Base-by-base conservation (phyloP, 345 rosid genomes). In the Fremontodendron californicum region DNA sequence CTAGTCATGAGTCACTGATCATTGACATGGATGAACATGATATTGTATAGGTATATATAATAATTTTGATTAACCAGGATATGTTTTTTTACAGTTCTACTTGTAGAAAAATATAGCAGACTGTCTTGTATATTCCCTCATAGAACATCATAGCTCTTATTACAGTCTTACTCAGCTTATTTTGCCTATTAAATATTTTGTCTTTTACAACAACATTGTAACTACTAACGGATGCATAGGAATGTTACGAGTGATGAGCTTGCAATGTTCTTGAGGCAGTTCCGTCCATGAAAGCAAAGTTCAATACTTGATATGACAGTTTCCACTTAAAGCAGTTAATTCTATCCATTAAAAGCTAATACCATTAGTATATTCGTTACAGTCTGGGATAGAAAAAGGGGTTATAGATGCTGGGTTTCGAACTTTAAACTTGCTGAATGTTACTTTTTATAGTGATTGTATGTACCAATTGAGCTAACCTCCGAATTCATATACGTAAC, bases 51-150 rank as follows among this genome's bases (percentile, higher is more conserved):
- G 48, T 42, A 18, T 19, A 40, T 42, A 18, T 19, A 40, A 40
- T 81, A 75, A 52, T 63, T 77, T 73, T 43, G 42, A 66, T 76
- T 40, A 65, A 57, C 63, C 77, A 18, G 16, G 62, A 57, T 76
- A 71, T n/a, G 10, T 10, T 71, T 51, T 71, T 42, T n/a, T 9
- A 61, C n/a, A n/a, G n/a, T 61, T 27, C 18, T 60, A 60, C 35
- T 60, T 60, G 65, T 61, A 61, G 39, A n/a, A 60, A 61, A 61
- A 29, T 13, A 61, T 29, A 61, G 39, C 65, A 29, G 65, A 61
- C n/a, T 61, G 19, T 31, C 65, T 13, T 61, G 65, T 61, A 61
- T 4, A 61, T 61, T 29, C 39, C 65, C 39, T 60, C 65, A 27
- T 27, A 60, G 7, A 61, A 61, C n/a, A 29, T 61, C 18, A 61